Evolutionary conservation across 257 asterid species (phyloP), one percentile per base, ranked within the genome.

Genomic region (Primulina eburnea): DNA sequence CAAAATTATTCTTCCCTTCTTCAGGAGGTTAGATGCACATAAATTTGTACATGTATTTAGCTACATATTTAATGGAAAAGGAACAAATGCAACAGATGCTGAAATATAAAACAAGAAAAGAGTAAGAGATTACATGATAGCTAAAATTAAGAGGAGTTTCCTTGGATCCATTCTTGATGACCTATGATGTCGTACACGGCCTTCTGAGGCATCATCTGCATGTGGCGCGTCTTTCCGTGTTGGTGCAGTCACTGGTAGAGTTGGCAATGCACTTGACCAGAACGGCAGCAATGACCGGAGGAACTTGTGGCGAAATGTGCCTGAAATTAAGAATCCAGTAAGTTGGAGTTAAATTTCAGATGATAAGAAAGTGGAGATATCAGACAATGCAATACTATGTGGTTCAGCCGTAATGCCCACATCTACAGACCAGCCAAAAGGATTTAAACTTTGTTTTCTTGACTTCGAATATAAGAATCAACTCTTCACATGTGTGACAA

Each of bases 91-190:
- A 66, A 18, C 11, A 68, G 21, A 60, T 37, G n/a, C 11, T 21
- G 59, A 52, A 34, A 53, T 6, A 14, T 43, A 14, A 33, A 47
- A 61, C 63, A 68, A 33, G 33, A 50, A 21, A 63, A 38, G 11
- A 32, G 55, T n/a, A 68, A 61, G 62, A 38, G 61, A 73, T 81
- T 83, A 90, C 97, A 88, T 80, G 85, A 90, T 88, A 58, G 96
- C 97, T 52, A 90, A 83, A 64, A 89, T 37, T 72, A 93, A 85
- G 78, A 93, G 96, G 63, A 93, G 87, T 80, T 89, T 93, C 84
- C 99, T 89, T 6, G 96, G 97, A 82, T 93, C 99, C 91, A 87
- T 83, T 82, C 96, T 86, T 50, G 95, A 87, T 65, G 96, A 75
- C 71, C 71, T 87, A 40, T 81, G 88, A 73, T 93, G 96, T 70